Evolutionary conservation across 768 basidiomycete species (phyloP), one percentile per base, ranked within the genome.

Genomic region (Paxillus involutus): DNA sequence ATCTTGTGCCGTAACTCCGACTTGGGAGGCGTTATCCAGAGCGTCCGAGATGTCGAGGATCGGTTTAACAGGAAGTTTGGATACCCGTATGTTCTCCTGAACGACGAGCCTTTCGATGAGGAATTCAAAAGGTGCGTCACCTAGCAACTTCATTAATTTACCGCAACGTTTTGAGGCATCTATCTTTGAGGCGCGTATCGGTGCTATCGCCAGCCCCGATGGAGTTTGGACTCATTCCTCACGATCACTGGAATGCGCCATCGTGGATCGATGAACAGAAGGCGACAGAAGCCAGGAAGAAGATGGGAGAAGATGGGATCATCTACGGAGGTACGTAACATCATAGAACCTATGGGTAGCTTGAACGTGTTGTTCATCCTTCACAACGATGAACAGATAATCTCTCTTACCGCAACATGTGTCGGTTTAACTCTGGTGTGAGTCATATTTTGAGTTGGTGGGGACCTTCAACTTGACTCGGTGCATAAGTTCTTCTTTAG

Each of bases 361-460:
- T 47, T 51, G 12, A 29, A 39, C 24, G 24, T 35, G 8, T 6
- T 13, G 35, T 17, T 30, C n/a, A 30, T 45, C 2, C 6, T 26
- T 36, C 16, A 47, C 42, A 40, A 21, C 36, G 5, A 9, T 35
- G 35, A 47, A 4, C 21, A 63, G 57, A 55, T 32, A 52, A 57
- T 55, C 45, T 58, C 33, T 16, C 72, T 3, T 88, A 89, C 59
- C 78, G 86, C 16, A 86, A 88, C 58, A 88, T 90, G 88, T 89
- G 88, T 68, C 76, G 88, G 17, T 90, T 80, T 73, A 86, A 88
- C 64, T 86, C 84, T 2, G 86, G 84, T 1, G 83, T 86, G 57
- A 62, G 80, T 72, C 3, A 19, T 21, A 10, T 24, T 9, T 6
- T 29, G 11, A 10, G 19, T 43, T 37, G 4, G 13, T 35, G 19